Percentiles rank a stretch among this genome's conserved stretches.
phyloP scores from a whole-genome alignment of 1,139 yeast species.

The Nakaseomyces bracarensis region DNA sequence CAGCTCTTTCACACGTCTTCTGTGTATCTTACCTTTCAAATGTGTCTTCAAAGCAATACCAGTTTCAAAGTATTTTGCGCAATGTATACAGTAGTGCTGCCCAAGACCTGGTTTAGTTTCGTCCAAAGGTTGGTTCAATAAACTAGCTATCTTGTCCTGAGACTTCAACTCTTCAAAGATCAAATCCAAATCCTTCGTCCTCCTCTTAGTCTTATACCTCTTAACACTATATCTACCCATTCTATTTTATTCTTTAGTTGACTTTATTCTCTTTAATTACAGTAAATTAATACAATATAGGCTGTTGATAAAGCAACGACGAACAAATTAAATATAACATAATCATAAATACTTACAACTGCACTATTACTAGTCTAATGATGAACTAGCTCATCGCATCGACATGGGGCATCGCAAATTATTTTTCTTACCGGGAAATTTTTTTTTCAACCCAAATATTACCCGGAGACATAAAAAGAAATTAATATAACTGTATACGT shows the following conservation, averaged over 20 bases:
- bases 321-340: too few relatives aligned
- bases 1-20: conserved; percentile 72
- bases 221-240: conserved; percentile 86
- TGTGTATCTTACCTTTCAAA: conserved; percentile 67
- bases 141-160: conserved; percentile 49
- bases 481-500: too few relatives aligned
- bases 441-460: too few relatives aligned
- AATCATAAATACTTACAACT: too few relatives aligned
- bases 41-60: conserved; percentile 68
- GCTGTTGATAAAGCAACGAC: too few relatives aligned
- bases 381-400: conserved; percentile 2
- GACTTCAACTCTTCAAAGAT: conserved; percentile 67
- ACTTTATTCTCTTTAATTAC: too few relatives aligned
- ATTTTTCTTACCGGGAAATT: too few relatives aligned
- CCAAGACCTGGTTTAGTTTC: conserved; percentile 91
- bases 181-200: conserved; percentile 78
- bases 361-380: too few relatives aligned
- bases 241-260: too few relatives aligned
- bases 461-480: too few relatives aligned
- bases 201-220: conserved; percentile 71
- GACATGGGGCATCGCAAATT: too few relatives aligned
- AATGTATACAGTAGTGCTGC: conserved; percentile 87
- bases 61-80: conserved; percentile 86
- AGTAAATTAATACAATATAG: too few relatives aligned
- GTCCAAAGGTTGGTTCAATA: conserved; percentile 77